Evolutionary conservation across 2,329 filamentous ascomycete species (phyloP), one percentile per base, ranked within the genome.

Genomic region (Leptodontidium sp.): DNA sequence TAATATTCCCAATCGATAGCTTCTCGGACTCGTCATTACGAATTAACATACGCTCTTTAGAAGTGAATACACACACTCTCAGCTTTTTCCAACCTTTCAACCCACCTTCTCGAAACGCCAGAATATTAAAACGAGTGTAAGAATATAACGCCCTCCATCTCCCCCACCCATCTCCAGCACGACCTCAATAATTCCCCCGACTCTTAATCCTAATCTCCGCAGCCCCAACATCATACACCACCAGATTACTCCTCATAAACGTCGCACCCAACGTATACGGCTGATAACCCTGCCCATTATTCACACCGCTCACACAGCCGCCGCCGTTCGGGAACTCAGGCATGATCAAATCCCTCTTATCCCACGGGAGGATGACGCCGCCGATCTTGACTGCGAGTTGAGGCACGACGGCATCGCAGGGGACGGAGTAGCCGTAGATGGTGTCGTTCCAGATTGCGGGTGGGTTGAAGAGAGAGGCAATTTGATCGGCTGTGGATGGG

Each of bases 211-310:
- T 79, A 80, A 85, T 82, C 75, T 83, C 77, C n/a, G 78, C 82
- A 6, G 77, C 81, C 0, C 83, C 83, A 17, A 84, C 77, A 68
- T 85, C 82, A 72, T 84, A 85, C 0, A 86, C 83, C 0, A 82
- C 81, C 62, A 87, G 75, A 2, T 84, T 83, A 65, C 84, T 86
- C 74, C 85, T 82, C 68, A 87, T 75, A 67, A 86, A 87, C 7
- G 81, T 80, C 43, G 83, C 81, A 0, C 85, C 85, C 40, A 87
- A 74, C 29, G 86, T 82, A 67, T 83, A 86, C 7, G 84, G 84
- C 4, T n/a, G 9, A 21, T 61, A 38, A 3, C 17, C 14, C 32
- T 8, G 84, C 82, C 68, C 58, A 61, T 68, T 53, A 26, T 26
- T 62, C 17, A 68, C 43, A 15, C 62, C 65, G 14, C 52, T 64